Percentiles rank a stretch among this genome's conserved stretches.
Evolutionary conservation across 2,329 filamentous ascomycete species (phyloP).

Genomic region (Bipolaris zeicola): DNA sequence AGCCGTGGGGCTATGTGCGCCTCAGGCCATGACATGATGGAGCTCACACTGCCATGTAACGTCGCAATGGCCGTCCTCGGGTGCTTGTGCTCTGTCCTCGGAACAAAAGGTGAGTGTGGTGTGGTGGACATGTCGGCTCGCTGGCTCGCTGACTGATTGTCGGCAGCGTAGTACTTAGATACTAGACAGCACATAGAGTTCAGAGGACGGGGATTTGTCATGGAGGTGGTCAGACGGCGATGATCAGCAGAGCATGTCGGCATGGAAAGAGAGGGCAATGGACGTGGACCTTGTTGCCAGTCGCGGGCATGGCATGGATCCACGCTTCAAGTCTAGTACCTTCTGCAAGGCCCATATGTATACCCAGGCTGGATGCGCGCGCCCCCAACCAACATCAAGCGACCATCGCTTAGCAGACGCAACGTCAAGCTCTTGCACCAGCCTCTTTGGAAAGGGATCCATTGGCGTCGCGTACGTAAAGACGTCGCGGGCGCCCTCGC

Average conservation of each 20-base stretch:
- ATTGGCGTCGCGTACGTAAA: constrained; percentile 10
- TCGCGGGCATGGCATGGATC: constrained; percentile 8
- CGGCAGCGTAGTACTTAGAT: too few relatives aligned
- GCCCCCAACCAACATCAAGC: constrained; percentile 28
- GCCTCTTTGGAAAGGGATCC: constrained; percentile 10
- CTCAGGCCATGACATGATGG: too few relatives aligned
- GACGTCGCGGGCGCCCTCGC: constrained; percentile 4
- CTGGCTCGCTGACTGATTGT: not conserved
- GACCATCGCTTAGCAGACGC: constrained; percentile 26
- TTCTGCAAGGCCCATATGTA: constrained; percentile 14
- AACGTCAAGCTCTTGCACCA: constrained; percentile 25
- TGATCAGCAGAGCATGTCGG: not conserved
- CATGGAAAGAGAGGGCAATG: not conserved
- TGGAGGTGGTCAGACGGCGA: constrained; percentile 5
- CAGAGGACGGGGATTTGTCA: constrained; percentile 4
- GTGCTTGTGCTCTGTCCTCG: not conserved
- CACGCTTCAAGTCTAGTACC: constrained; percentile 17
- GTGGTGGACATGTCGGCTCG: not conserved
- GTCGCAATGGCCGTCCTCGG: constrained; percentile 6
- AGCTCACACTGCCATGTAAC: constrained; percentile 3
- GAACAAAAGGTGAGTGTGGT: not conserved
- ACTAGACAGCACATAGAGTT: too few relatives aligned
- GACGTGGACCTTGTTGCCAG: constrained; percentile 5
- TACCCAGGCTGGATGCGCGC: constrained; percentile 22
- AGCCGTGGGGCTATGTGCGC: too few relatives aligned